These are phyloP conservation scores for Cordyceps fumosorosea DNA, from an alignment of 2,329 filamentous ascomycete genomes.

Conservation along the genomic window DNA sequence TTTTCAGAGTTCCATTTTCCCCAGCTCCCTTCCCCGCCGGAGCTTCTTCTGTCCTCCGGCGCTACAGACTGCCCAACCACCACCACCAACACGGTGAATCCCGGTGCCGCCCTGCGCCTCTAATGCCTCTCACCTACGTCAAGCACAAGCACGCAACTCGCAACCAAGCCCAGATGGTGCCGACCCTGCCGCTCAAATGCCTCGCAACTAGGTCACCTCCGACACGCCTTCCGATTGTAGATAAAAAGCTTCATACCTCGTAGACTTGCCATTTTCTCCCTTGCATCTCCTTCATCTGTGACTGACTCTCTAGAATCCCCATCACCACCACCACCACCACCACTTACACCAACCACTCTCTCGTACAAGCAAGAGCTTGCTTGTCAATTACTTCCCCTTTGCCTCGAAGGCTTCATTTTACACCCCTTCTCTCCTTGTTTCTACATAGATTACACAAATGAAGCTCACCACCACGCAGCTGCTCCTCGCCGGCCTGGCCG, in stretches of 20 bases:
- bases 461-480: slow-evolving; percentile 21
- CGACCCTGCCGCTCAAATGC: neutral
- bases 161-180: neutral
- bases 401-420: neutral
- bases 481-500: slow-evolving; percentile 19
- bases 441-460: slow-evolving; percentile 14
- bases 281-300: neutral
- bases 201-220: neutral
- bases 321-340: neutral
- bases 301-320: neutral
- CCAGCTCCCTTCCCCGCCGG: neutral
- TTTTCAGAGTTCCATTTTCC: too few species aligned
- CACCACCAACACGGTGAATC: too few species aligned
- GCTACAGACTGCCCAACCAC: neutral
- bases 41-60: slow-evolving; percentile 7
- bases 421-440: too few species aligned
- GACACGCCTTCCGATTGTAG: neutral
- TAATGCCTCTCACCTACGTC: neutral
- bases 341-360: neutral
- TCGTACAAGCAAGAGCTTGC: neutral
- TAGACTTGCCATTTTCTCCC: neutral
- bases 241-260: slow-evolving; percentile 1
- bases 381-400: neutral
- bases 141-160: neutral
- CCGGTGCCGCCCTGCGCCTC: too few species aligned